A percentile compares a stretch with the other conserved stretches of the same genome.
phyloP scores from a whole-genome alignment of 1,284 basidiomycete species.

The Apiotrichum gamsii region DNA sequence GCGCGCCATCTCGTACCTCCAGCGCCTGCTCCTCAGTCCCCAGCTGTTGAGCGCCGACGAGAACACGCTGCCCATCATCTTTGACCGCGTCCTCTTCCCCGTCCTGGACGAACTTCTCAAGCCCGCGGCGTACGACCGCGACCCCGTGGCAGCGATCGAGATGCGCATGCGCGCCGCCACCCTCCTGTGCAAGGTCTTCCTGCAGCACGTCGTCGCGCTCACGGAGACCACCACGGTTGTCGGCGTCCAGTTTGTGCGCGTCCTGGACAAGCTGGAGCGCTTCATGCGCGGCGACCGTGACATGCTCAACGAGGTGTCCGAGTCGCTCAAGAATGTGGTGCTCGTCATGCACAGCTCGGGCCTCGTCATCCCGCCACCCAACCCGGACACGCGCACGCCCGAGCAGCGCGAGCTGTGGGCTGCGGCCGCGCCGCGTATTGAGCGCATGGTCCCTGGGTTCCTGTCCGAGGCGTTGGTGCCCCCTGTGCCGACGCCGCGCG shows the following conservation, averaged over 20 bases:
- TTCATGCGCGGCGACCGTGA: slow-evolving; percentile 82
- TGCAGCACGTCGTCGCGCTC: slow-evolving; percentile 81
- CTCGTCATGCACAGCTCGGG: slow-evolving; percentile 89
- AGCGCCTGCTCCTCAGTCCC: slow-evolving; percentile 78
- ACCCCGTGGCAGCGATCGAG: slow-evolving; percentile 82
- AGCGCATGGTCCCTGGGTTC: slow-evolving; percentile 83
- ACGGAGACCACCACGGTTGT: slow-evolving; percentile 55
- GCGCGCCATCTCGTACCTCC: slow-evolving; percentile 72
- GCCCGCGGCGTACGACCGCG: slow-evolving; percentile 69
- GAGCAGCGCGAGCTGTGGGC: slow-evolving; percentile 73
- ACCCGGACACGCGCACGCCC: slow-evolving; percentile 57
- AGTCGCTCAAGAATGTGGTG: slow-evolving; percentile 93
- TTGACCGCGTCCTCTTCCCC: slow-evolving; percentile 86
- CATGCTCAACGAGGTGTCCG: slow-evolving; percentile 86
- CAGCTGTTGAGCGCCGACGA: slow-evolving; percentile 58
- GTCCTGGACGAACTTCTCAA: slow-evolving; percentile 86
- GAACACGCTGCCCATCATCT: slow-evolving; percentile 68
- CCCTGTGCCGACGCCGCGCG: neutral
- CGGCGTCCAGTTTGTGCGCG: slow-evolving; percentile 75
- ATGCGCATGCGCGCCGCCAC: slow-evolving; percentile 80
- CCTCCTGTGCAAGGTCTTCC: slow-evolving; percentile 87
- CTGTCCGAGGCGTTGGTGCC: slow-evolving; percentile 52
- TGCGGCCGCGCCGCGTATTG: slow-evolving; percentile 73
- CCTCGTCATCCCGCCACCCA: slow-evolving; percentile 60
- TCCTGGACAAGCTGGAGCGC: slow-evolving; percentile 84